Evolutionary conservation across 768 basidiomycete species (phyloP), one percentile per base, ranked within the genome.

Genomic region (Russula sp.): DNA sequence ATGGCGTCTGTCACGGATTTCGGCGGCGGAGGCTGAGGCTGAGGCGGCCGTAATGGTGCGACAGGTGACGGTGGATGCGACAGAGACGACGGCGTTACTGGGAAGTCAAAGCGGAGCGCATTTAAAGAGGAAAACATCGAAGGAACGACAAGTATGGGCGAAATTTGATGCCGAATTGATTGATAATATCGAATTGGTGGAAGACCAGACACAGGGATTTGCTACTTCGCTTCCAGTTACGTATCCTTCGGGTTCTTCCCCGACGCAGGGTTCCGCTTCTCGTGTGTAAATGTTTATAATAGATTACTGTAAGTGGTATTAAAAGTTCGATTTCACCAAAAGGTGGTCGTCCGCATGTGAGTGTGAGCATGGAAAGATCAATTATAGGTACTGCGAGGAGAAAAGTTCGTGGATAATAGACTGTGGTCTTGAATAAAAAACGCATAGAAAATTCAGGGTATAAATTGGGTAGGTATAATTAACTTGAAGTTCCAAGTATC

Each of bases 61-160:
- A n/a, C 22, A 22, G 28, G 22, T 26, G 36, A 18, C 14, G 0
- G 56, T 50, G 5, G 65, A 55, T 10, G 64, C 40, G 55, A 57
- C 44, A 4, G 65, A 65, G 46, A 56, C 22, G 57, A 66, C 65
- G 30, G 36, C 36, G 52, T 46, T 66, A 63, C 22, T 49, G 50
- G 20, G 46, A 10, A 22, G 20, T 10, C 26, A n/a, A 22, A 10
- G n/a, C 10, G 16, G 7, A 36, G 40, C 36, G 22, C 38, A 54
- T 58, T 51, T 36, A 22, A 34, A 16, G 24, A 6, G 24, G 14
- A 26, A 14, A 14, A 5, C 30, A n/a, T 32, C 38, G 11, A 10
- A 10, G 36, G 22, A n/a, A 18, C 38, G 46, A 11, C 51, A 24
- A 2, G 52, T 22, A 6, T 18, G 10, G 40, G 44, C 52, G 22